Conservation (phyloP, 169 alveolate genomes). For the Amoebophrya sp. region DNA sequence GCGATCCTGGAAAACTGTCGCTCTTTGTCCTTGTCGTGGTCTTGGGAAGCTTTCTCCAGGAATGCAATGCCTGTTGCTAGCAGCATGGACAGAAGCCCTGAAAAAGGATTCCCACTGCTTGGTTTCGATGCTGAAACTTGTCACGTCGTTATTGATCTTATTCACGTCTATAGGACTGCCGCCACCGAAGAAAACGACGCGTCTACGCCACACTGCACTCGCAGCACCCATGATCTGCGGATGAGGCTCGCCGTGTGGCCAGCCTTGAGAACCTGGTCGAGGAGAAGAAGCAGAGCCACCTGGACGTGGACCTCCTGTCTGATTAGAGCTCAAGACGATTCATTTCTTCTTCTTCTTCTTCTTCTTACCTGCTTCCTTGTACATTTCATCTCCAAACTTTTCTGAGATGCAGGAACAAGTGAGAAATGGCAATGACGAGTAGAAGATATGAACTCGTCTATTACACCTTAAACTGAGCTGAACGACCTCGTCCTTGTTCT, state of each 20-base stretch:
- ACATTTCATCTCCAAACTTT: too few species aligned
- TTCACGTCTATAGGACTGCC: neutral
- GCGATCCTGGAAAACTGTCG: neutral
- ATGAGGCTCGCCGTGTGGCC: neutral
- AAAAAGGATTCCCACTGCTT: neutral
- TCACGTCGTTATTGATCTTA: neutral
- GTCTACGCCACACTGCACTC: neutral
- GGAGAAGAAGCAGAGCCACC: too few species aligned
- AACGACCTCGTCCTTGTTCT: too few species aligned
- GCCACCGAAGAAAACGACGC: slow-evolving; percentile 1
- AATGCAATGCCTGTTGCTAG: neutral
- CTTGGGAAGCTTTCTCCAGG: neutral
- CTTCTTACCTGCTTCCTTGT: too few species aligned
- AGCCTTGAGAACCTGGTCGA: neutral
- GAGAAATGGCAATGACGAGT: too few species aligned
- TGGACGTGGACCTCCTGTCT: too few species aligned
- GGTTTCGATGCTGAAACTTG: neutral
- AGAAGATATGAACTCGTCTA: too few species aligned
- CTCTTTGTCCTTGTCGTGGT: neutral
- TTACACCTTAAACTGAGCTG: too few species aligned
- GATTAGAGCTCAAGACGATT: too few species aligned
- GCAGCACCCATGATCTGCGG: slow-evolving; percentile 20
- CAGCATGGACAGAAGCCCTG: too few species aligned
- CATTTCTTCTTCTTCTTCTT: too few species aligned
- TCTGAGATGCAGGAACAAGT: too few species aligned